Conservation (phyloP, 441 rosid genomes). For the Erodium moschatum region DNA sequence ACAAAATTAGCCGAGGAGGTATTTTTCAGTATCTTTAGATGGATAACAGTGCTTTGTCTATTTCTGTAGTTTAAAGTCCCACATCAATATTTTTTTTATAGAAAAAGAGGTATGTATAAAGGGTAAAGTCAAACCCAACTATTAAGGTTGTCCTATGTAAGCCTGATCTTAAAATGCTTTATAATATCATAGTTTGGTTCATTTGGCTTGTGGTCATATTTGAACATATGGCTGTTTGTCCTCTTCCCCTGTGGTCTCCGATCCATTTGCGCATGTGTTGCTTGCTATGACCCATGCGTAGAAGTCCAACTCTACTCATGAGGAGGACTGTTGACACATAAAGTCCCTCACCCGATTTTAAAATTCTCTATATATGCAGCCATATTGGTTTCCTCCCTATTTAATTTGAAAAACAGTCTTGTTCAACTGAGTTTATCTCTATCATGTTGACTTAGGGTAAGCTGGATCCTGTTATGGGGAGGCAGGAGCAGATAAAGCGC, state of each 20-base stretch:
- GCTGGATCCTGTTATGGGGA: slow-evolving; percentile 96
- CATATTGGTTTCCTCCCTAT: not conserved
- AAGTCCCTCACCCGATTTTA: too few relatives aligned
- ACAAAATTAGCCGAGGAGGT: not conserved
- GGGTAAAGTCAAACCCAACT: not conserved
- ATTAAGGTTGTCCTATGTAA: too few relatives aligned
- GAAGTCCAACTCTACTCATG: too few relatives aligned
- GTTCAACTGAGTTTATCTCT: not conserved
- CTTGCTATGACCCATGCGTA: too few relatives aligned
- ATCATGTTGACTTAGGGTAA: slow-evolving; percentile 45
- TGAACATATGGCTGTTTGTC: too few relatives aligned
- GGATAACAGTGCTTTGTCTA: slow-evolving; percentile 7
- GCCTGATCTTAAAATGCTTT: not conserved
- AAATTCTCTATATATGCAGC: not conserved
- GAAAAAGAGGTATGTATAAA: too few relatives aligned
- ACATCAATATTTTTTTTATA: not conserved
- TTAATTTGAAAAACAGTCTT: not conserved
- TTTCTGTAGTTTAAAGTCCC: not conserved
- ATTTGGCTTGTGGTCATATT: too few relatives aligned
- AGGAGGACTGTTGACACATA: too few relatives aligned
- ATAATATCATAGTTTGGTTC: not conserved
- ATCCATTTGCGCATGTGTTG: too few relatives aligned
- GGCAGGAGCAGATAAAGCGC: slow-evolving; percentile 82
- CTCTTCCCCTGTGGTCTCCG: too few relatives aligned
- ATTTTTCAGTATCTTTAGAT: not conserved